A percentile compares a stretch with the other conserved stretches of the same genome.
Conservation (phyloP, 2,329 filamentous ascomycete species). For the Alternaria triticina region DNA sequence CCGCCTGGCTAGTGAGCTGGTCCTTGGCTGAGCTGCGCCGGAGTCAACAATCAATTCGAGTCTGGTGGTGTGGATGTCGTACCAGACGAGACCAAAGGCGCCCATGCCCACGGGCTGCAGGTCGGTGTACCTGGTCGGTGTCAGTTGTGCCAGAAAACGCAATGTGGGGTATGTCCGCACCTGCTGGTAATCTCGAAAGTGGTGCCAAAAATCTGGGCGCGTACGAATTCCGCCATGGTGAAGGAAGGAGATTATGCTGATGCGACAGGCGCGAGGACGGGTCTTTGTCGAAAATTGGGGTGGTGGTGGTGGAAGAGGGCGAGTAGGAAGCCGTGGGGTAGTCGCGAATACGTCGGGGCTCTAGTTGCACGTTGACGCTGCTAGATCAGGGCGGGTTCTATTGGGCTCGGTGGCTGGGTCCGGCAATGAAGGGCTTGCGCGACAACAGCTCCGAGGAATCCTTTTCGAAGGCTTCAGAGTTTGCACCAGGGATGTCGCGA, state of each 20-base stretch:
- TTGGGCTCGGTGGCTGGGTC: slow-evolving; percentile 23
- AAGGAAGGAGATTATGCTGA: slow-evolving; percentile 14
- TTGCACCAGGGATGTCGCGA: slow-evolving; percentile 8
- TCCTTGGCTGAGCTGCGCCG: slow-evolving; percentile 85
- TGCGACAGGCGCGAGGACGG: slow-evolving; percentile 33
- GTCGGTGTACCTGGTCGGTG: slow-evolving; percentile 80
- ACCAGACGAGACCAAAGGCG: slow-evolving; percentile 98
- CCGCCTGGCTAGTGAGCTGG: slow-evolving; percentile 94
- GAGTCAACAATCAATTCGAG: slow-evolving; percentile 17
- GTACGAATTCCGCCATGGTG: slow-evolving; percentile 98
- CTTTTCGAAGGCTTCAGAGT: slow-evolving; percentile 4
- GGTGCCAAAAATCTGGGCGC: slow-evolving; percentile 98
- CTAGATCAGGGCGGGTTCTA: slow-evolving; percentile 18
- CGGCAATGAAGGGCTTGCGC: slow-evolving; percentile 21
- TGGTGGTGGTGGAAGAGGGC: slow-evolving; percentile 12
- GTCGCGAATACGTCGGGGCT: slow-evolving; percentile 21
- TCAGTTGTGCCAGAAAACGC: slow-evolving; percentile 28
- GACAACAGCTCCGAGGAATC: slow-evolving; percentile 9
- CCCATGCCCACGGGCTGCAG: slow-evolving; percentile 99
- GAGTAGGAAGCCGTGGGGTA: slow-evolving; percentile 22
- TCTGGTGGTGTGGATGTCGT: slow-evolving; percentile 35
- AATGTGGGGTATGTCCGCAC: slow-evolving; percentile 59
- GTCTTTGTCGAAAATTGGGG: background rate
- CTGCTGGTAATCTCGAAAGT: slow-evolving; percentile 99
- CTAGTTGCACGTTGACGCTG: slow-evolving; percentile 36